Base-by-base conservation (phyloP, 768 basidiomycete genomes). In the Leccinum boreale region DNA sequence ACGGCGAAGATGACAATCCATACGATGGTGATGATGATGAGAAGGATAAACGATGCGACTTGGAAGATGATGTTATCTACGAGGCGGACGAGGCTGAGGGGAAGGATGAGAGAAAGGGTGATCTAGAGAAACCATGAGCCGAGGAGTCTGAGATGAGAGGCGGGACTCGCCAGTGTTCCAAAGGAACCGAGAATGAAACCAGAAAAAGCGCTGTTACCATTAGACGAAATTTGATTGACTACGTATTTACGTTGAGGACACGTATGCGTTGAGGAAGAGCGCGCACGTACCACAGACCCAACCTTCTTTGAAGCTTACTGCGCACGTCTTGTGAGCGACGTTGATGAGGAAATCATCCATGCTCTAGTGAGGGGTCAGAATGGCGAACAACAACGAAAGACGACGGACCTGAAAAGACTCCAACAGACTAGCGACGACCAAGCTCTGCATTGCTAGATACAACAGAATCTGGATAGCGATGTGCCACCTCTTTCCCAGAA, bases 31-130 rank as follows among this genome's bases (percentile, higher is more conserved):
- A 66, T 60, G 55, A 59, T n/a, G 53, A 67, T 47, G 12, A 67
- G 67, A 19, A 52, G 2, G 21, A 68, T 52, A 33, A 68, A 68
- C 1, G 66, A 67, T 23, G 31, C 64, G 7, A 67, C 23, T 50
- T 67, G 66, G 17, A 67, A 67, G 11, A 68, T 61, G 50, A 67
- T 59, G 36, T 65, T 67, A 24, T 67, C 66, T 10, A 67, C 64
- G 8, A 67, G 59, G 6, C 59, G 66, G 26, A 65, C 56, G 42
- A 67, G 61, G 46, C 66, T 68, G 24, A 67, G 66, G 0, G 66
- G 66, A n/a, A 67, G 52, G 31, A 67, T 52, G 0, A 68, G 35
- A 21, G 31, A 58, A 3, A 67, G 33, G 8, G 66, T 61, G 23
- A 67, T 61, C 67, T 66, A 17, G 9, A 21, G 4, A n/a, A 15